Conservation (phyloP, 2,329 filamentous ascomycete genomes). For the Dothidotthia symphoricarpi region DNA sequence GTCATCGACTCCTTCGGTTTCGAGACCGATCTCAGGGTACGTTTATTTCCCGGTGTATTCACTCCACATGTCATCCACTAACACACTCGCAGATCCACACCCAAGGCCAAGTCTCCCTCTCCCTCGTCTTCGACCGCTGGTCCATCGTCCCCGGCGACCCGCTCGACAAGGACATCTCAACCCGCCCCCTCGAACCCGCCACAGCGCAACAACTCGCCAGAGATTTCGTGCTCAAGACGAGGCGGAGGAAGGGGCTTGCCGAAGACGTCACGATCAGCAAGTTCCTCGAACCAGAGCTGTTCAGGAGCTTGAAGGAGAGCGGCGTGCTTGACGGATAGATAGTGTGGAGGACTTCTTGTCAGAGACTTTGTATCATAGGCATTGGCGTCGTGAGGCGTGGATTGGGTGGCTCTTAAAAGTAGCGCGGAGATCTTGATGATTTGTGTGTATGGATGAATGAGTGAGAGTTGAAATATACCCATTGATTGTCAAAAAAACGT, state of each 20-base stretch:
- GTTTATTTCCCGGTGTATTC: constrained; percentile 2
- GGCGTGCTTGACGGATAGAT: constrained; percentile 70
- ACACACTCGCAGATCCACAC: constrained; percentile 68
- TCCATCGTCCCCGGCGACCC: constrained; percentile 94
- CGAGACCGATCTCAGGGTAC: constrained; percentile 80
- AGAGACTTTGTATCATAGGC: constrained; percentile 8
- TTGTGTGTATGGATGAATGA: too few relatives aligned
- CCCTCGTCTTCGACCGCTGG: constrained; percentile 94
- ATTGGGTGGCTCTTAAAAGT: too few relatives aligned
- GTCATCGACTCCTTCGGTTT: constrained; percentile 98
- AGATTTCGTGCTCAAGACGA: constrained; percentile 95
- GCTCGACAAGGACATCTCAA: constrained; percentile 78
- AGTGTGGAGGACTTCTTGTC: too few relatives aligned
- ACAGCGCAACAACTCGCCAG: constrained; percentile 83
- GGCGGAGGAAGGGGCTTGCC: constrained; percentile 85
- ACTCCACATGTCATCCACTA: constrained; percentile 1
- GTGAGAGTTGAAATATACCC: too few relatives aligned
- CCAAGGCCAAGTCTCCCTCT: constrained; percentile 86
- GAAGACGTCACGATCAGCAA: constrained; percentile 96
- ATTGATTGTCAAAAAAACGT: too few relatives aligned
- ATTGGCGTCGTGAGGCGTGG: constrained; percentile 9
- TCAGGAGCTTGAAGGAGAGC: constrained; percentile 81
- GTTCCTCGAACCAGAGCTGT: constrained; percentile 93
- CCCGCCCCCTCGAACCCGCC: constrained; percentile 83
- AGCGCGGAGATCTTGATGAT: too few relatives aligned